Conservation (phyloP, 768 basidiomycete species). For the Suillus ampliporus region DNA sequence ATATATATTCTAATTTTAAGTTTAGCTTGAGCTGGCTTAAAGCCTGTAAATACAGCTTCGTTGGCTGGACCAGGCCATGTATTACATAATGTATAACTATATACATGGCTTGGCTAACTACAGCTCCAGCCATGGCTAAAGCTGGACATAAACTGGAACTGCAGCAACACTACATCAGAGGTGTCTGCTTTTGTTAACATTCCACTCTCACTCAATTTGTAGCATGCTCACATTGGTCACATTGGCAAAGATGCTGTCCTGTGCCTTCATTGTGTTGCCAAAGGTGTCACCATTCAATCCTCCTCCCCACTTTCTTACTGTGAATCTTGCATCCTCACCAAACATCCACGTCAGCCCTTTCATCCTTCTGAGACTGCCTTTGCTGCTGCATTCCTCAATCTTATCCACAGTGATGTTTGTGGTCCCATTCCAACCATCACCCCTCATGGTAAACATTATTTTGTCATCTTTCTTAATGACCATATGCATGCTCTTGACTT, state of each 20-base stretch:
- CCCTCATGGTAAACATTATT: slow-evolving; percentile 17
- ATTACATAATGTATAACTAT: not conserved
- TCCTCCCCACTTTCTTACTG: not conserved
- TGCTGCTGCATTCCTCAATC: slow-evolving; percentile 29
- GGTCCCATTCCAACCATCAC: slow-evolving; percentile 27
- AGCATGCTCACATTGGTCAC: not conserved
- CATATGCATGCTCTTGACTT: slow-evolving; percentile 19
- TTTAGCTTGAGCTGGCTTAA: no score
- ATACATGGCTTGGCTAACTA: not conserved
- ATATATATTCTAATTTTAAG: slow-evolving; percentile 1
- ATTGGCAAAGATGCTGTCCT: not conserved
- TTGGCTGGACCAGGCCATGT: not conserved
- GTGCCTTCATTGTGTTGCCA: not conserved
- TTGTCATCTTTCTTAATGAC: slow-evolving; percentile 19
- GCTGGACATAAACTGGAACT: not conserved
- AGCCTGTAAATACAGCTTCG: not conserved
- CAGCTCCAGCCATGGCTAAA: not conserved
- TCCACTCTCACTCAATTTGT: not conserved
- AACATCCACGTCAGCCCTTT: not conserved
- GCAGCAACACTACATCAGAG: not conserved
- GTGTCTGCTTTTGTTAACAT: not conserved
- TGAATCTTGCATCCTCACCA: not conserved
- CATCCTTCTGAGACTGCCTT: not conserved
- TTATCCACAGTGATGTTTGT: slow-evolving; percentile 10
- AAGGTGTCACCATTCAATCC: not conserved